These are phyloP conservation scores for Striga hermonthica DNA, from an alignment of 305 asterid species.

Conservation along the genomic window DNA sequence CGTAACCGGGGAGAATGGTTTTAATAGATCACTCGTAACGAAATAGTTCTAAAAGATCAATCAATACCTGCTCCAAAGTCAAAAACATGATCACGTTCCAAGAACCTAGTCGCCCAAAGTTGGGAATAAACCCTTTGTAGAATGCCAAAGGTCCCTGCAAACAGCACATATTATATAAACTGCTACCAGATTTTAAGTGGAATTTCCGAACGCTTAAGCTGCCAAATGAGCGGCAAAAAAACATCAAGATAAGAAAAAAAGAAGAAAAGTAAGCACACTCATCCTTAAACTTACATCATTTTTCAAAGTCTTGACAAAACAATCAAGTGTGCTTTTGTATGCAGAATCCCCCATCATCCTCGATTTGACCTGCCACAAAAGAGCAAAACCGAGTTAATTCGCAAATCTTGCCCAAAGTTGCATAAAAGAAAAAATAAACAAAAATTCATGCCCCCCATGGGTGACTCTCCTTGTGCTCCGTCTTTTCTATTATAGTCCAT, in stretches of 20 bases:
- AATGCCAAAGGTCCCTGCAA: conserved; percentile 90
- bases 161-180: conserved; percentile 28
- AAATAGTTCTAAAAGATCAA: no score
- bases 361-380: conserved; percentile 71
- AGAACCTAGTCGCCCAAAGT: conserved; percentile 91
- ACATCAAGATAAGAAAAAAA: no score
- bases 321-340: conserved; percentile 81
- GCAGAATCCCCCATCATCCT: conserved; percentile 98
- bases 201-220: no score
- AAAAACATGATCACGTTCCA: conserved; percentile 96
- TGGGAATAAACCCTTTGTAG: conserved; percentile 94
- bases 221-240: no score
- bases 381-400: conserved; percentile 27
- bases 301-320: conserved; percentile 89
- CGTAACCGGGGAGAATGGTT: not conserved
- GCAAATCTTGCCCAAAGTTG: conserved; percentile 14
- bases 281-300: conserved; percentile 62
- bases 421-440: not conserved
- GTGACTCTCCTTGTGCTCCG: conserved; percentile 3
- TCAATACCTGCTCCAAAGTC: conserved; percentile 82
- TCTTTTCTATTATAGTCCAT: not conserved
- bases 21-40: not conserved
- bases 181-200: no score
- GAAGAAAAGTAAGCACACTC: no score
- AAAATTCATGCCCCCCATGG: not conserved